Conservation (phyloP, 2,329 filamentous ascomycete species). For the Paecilomyces niveus region DNA sequence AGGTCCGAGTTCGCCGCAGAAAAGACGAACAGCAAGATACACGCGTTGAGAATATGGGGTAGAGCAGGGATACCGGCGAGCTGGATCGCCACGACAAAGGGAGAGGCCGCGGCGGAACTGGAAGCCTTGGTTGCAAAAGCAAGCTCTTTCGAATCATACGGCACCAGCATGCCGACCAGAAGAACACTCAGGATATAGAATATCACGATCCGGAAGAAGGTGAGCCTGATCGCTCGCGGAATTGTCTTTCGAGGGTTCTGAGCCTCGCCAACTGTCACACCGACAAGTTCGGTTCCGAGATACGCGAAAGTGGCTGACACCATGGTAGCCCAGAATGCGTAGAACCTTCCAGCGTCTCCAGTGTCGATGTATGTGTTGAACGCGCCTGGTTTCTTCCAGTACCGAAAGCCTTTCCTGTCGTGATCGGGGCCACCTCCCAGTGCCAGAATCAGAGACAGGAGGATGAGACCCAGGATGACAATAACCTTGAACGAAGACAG, state of each 20-base stretch:
- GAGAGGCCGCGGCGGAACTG: conserved; percentile 51
- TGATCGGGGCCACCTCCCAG: conserved; percentile 29
- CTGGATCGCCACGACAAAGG: conserved; percentile 65
- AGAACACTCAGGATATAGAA: conserved; percentile 69
- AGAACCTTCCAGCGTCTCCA: conserved; percentile 44
- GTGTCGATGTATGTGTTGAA: conserved; percentile 39
- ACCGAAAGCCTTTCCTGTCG: conserved; percentile 54
- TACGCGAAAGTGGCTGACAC: conserved; percentile 70
- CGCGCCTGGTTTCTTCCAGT: conserved; percentile 55
- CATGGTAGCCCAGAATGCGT: conserved; percentile 59
- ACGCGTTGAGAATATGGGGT: conserved; percentile 61
- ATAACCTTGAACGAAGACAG: conserved; percentile 56
- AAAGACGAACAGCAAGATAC: conserved; percentile 66
- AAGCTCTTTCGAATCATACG: conserved; percentile 56
- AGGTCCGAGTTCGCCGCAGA: conserved; percentile 69
- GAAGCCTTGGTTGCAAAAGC: conserved; percentile 37
- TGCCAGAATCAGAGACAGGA: conserved; percentile 9
- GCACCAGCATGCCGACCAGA: conserved; percentile 66
- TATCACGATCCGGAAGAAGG: conserved; percentile 69
- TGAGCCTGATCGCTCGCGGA: conserved; percentile 66
- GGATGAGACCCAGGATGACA: conserved; percentile 41
- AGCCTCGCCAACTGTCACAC: conserved; percentile 67
- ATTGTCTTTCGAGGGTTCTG: conserved; percentile 68
- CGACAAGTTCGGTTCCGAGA: conserved; percentile 65
- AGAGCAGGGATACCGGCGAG: conserved; percentile 54